Conservation (phyloP, 768 basidiomycete species). For the Saitozyma sp. region DNA sequence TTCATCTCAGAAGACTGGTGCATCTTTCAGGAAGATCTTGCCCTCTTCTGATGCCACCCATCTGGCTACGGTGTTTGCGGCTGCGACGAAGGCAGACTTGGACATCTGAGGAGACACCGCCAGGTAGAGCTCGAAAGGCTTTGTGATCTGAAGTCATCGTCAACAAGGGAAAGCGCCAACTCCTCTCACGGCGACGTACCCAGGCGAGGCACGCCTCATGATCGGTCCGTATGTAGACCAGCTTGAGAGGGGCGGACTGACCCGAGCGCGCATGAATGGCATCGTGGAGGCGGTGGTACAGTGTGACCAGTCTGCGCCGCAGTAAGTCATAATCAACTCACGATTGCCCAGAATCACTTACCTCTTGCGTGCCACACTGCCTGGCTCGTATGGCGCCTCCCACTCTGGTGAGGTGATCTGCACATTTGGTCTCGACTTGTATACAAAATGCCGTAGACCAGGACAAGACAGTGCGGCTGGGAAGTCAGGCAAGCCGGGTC, state of each 20-base stretch:
- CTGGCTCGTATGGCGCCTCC: constrained; percentile 76
- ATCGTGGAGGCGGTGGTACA: constrained; percentile 86
- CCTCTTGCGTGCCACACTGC: constrained; percentile 63
- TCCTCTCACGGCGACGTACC: constrained; percentile 60
- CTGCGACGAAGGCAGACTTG: constrained; percentile 80
- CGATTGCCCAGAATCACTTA: constrained; percentile 31
- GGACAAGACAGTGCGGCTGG: constrained; percentile 79
- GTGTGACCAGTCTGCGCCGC: constrained; percentile 66
- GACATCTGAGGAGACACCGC: constrained; percentile 77
- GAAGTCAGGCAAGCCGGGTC: neutral
- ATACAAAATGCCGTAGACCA: constrained; percentile 88
- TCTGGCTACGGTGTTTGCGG: constrained; percentile 81
- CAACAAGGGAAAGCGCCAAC: neutral
- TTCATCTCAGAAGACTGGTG: constrained; percentile 71
- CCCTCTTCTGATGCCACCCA: constrained; percentile 91
- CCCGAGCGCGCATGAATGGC: constrained; percentile 86
- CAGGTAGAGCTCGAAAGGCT: constrained; percentile 88
- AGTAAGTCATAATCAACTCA: no score
- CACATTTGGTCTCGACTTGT: constrained; percentile 85
- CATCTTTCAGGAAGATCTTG: constrained; percentile 77
- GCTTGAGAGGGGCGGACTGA: constrained; percentile 69
- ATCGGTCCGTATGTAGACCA: constrained; percentile 82
- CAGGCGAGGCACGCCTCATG: constrained; percentile 90
- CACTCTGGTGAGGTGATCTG: constrained; percentile 84
- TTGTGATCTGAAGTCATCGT: constrained; percentile 68